Percentiles rank a stretch among this genome's conserved stretches.
Evolutionary conservation across 2,329 filamentous ascomycete genomes (phyloP).

Genomic region (Aspergillus oerlinghausenensis): DNA sequence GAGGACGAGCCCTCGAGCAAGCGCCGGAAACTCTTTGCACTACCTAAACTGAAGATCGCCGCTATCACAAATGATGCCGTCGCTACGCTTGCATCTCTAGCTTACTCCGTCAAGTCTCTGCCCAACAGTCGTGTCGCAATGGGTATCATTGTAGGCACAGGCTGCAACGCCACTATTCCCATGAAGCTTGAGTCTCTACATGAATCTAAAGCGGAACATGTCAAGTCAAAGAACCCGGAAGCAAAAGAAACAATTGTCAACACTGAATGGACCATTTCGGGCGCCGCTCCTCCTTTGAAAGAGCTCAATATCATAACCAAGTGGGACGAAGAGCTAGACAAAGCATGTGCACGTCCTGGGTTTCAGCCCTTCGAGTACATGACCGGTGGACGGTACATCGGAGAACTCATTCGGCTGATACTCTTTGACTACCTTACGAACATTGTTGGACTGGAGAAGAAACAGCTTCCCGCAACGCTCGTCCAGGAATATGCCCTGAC

Average conservation of each 20-base stretch:
- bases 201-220: conserved; percentile 54
- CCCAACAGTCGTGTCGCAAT: conserved; percentile 64
- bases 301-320: conserved; percentile 57
- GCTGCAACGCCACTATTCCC: conserved; percentile 75
- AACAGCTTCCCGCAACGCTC: conserved; percentile 52
- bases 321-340: conserved; percentile 68
- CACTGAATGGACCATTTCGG: conserved; percentile 79
- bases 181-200: conserved; percentile 61
- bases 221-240: conserved; percentile 45
- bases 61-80: conserved; percentile 81
- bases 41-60: conserved; percentile 65
- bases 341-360: conserved; percentile 63
- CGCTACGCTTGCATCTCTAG: conserved; percentile 71
- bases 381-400: conserved; percentile 73
- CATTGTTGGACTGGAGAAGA: conserved; percentile 35
- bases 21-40: conserved; percentile 41
- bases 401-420: conserved; percentile 69
- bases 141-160: conserved; percentile 77
- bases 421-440: conserved; percentile 60
- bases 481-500: conserved; percentile 59
- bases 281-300: conserved; percentile 63
- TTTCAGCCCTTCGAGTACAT: conserved; percentile 84
- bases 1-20: conserved; percentile 41
- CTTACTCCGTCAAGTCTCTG: conserved; percentile 63
- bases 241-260: conserved; percentile 71